A percentile compares a stretch with the other conserved stretches of the same genome.
Conservation (phyloP, 768 basidiomycete species). For the Tylopilus sp. region DNA sequence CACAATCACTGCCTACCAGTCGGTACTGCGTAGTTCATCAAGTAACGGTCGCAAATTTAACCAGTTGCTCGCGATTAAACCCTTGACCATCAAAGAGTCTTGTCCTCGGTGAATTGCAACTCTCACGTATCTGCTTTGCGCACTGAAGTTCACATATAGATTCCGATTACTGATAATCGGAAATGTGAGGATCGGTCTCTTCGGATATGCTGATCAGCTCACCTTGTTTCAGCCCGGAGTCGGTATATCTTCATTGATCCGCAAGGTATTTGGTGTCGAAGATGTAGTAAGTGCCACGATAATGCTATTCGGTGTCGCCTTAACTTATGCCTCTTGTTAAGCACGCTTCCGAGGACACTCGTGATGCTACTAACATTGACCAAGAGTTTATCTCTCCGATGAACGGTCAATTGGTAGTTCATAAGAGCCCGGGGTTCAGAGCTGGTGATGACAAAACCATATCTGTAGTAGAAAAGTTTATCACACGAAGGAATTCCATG, state of each 20-base stretch:
- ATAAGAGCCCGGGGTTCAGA: slow-evolving; percentile 19
- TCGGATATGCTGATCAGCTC: background rate
- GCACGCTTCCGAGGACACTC: background rate
- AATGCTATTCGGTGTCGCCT: background rate
- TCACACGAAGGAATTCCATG: slow-evolving; percentile 3
- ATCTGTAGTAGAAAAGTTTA: background rate
- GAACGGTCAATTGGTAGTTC: slow-evolving; percentile 15
- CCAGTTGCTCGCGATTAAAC: slow-evolving; percentile 8
- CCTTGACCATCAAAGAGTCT: slow-evolving; percentile 3
- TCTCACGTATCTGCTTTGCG: background rate
- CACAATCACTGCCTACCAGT: background rate
- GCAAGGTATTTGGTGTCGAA: slow-evolving; percentile 10
- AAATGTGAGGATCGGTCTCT: slow-evolving; percentile 1
- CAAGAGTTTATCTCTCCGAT: slow-evolving; percentile 11
- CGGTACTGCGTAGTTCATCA: background rate
- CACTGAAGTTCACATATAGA: background rate
- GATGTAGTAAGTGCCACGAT: slow-evolving; percentile 6
- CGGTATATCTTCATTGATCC: slow-evolving; percentile 13
- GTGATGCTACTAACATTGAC: slow-evolving; percentile 11
- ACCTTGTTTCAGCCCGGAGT: slow-evolving; percentile 11
- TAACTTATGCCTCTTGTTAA: background rate
- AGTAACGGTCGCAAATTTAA: background rate
- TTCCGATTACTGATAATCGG: slow-evolving; percentile 18
- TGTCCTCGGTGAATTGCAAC: slow-evolving; percentile 9
- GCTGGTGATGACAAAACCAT: slow-evolving; percentile 10